Conservation (phyloP, 1,139 yeast species). For the Hyphopichia wangnamkhiaoensis region DNA sequence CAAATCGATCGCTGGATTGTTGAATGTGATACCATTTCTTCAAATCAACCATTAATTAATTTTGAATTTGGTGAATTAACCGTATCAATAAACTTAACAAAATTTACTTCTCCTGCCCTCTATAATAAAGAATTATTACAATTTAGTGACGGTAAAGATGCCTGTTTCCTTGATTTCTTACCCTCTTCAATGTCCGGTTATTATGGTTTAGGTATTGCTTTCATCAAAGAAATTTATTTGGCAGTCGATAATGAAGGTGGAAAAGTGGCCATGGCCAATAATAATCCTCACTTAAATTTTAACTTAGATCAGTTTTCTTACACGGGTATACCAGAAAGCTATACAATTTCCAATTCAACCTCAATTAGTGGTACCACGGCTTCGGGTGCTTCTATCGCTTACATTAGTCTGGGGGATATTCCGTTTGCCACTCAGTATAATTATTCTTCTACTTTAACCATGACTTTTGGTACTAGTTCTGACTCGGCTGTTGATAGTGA, state of each 20-base stretch:
- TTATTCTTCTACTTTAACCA: slow-evolving; percentile 15
- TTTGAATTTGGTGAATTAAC: slow-evolving; percentile 56
- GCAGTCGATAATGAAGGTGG: slow-evolving; percentile 68
- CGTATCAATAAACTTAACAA: slow-evolving; percentile 54
- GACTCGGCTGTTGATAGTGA: slow-evolving; percentile 12
- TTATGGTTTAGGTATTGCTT: slow-evolving; percentile 61
- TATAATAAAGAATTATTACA: slow-evolving; percentile 31
- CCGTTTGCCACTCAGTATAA: slow-evolving; percentile 37
- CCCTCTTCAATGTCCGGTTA: slow-evolving; percentile 56
- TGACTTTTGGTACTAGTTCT: slow-evolving; percentile 19
- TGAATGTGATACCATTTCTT: slow-evolving; percentile 49
- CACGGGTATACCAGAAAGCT: not conserved
- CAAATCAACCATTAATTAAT: slow-evolving; percentile 51
- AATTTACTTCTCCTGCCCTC: slow-evolving; percentile 47
- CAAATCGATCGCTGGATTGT: slow-evolving; percentile 64
- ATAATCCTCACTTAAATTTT: slow-evolving; percentile 17
- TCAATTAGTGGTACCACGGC: not conserved
- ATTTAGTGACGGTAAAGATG: slow-evolving; percentile 56
- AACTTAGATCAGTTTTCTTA: slow-evolving; percentile 8
- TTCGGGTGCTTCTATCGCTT: slow-evolving; percentile 19
- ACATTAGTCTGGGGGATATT: slow-evolving; percentile 32
- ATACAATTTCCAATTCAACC: slow-evolving; percentile 1
- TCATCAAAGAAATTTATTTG: slow-evolving; percentile 55
- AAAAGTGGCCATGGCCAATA: slow-evolving; percentile 50
- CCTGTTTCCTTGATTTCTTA: slow-evolving; percentile 59